Base-by-base conservation (phyloP, 2,329 filamentous ascomycete genomes). In the Colletotrichum sp. region DNA sequence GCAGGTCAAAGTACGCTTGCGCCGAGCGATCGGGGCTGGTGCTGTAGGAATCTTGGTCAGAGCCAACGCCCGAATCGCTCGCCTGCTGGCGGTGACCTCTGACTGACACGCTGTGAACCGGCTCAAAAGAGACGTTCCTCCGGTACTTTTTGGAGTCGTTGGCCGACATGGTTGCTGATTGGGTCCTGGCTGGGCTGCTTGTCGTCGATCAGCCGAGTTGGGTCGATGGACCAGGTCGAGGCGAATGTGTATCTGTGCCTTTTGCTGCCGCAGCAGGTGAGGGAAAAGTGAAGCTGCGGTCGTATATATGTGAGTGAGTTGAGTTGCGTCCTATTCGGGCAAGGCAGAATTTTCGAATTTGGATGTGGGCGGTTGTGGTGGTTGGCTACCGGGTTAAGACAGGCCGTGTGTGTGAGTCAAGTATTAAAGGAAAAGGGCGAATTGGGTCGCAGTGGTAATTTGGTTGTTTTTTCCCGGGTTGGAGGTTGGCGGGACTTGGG, bases 1-100 rank as follows among this genome's bases (percentile, higher is more conserved):
- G 72, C 14, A 76, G 48, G 32, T 77, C 57, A 43, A 63, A 68
- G 67, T 71, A 79, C 18, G 78, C 77, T 68, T 78, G 77, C 32
- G 74, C 65, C 43, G 78, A 68, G 63, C 77, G 68, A 76, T 78
- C 77, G 74, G 78, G 78, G 71, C 76, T 77, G 55, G 77, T 65
- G 67, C 75, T 60, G 63, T 77, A 71, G 63, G 76, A 75, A 63
- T 78, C 76, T 61, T 77, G 74, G 74, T 78, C 78, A 68, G 78
- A 79, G 59, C 76, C 78, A 48, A 79, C 65, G 73, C 78, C 75
- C 69, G 78, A 79, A 74, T 79, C 78, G 68, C 74, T 78, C 39
- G 77, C 67, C 73, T 78, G 75, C 61, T 72, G 75, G 30, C 77
- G 75, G 73, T 79, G 78, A 67, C 75, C 36, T 59, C 71, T 77